Evolutionary conservation across 2,329 filamentous ascomycete species (phyloP), one percentile per base, ranked within the genome.

Genomic region (Metarhizium robertsii): DNA sequence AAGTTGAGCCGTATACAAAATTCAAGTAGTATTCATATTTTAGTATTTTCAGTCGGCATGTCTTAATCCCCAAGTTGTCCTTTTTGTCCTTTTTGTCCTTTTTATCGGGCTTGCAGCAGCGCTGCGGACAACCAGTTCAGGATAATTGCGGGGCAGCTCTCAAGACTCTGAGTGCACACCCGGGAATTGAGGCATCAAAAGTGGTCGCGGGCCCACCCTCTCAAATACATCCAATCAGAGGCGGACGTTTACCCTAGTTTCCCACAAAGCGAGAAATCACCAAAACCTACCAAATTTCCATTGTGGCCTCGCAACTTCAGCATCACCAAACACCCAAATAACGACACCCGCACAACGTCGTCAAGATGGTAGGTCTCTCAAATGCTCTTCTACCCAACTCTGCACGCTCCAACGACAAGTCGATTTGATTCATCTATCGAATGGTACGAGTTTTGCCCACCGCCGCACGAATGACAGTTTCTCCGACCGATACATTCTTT

Each of bases 301-400:
- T 62, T 60, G 62, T 58, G 60, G 61, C 62, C 63, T 63, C 58
- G 66, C 65, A 69, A 69, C 67, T 70, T 69, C 64, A 25, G 66
- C 70, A 73, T 74, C 69, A 70, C 69, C 71, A 71, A 69, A 70
- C 66, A 69, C 67, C 68, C 65, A 69, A 67, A 62, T 61, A 66
- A 73, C 71, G 71, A 69, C 70, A 71, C 66, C 25, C 69, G 62
- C 69, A 71, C 66, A 72, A 65, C 67, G 71, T 73, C 73, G 75
- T 71, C 74, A 77, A 76, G 71, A 77, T 77, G 75, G 75, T 73
- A 72, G 59, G 71, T 72, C 62, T 25, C 46, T 61, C 57, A 53
- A 61, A 56, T 60, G 55, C 50, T 57, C 56, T 51, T 42, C 53
- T 54, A 32, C 56, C 38, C 53, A 51, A 53, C 55, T 50, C 38